Conservation (phyloP, 352 stramenopile species). For the Pythium monospermum region DNA sequence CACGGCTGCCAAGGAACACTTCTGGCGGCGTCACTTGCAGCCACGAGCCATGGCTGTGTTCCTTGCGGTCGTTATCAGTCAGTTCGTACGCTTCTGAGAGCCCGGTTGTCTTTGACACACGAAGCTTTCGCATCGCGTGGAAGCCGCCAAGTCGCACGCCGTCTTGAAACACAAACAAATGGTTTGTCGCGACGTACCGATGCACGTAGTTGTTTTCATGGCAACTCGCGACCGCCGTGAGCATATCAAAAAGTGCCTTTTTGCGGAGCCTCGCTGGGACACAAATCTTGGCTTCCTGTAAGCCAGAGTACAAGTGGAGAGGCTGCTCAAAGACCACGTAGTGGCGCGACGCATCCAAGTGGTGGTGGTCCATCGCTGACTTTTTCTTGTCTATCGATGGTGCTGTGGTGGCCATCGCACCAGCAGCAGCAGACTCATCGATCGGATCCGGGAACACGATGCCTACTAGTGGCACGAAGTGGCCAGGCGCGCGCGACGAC, state of each 20-base stretch:
- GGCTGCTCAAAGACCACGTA: conserved; percentile 81
- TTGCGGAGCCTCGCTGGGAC: conserved; percentile 50
- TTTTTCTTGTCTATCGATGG: conserved; percentile 1
- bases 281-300: conserved; percentile 54
- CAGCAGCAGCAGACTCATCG: no score
- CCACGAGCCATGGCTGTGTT: conserved; percentile 62
- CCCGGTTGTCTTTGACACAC: conserved; percentile 14
- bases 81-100: conserved; percentile 38
- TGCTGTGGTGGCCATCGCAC: no score
- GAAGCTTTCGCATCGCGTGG: conserved; percentile 44
- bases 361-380: conserved; percentile 2
- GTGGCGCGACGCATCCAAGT: conserved; percentile 38
- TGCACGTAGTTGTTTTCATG: conserved; percentile 76
- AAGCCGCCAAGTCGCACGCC: conserved; percentile 66
- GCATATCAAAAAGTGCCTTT: conserved; percentile 66
- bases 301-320: conserved; percentile 66
- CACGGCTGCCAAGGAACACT: conserved; percentile 59
- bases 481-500: conserved; percentile 31
- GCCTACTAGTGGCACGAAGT: conserved; percentile 55
- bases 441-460: conserved; percentile 74
- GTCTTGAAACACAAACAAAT: conserved; percentile 71
- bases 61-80: conserved; percentile 74
- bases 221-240: conserved; percentile 49
- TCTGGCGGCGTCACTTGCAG: conserved; percentile 65
- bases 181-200: conserved; percentile 59